Evolutionary conservation across 2,329 filamentous ascomycete genomes (phyloP).

Genomic region (Coniochaeta prunicola): DNA sequence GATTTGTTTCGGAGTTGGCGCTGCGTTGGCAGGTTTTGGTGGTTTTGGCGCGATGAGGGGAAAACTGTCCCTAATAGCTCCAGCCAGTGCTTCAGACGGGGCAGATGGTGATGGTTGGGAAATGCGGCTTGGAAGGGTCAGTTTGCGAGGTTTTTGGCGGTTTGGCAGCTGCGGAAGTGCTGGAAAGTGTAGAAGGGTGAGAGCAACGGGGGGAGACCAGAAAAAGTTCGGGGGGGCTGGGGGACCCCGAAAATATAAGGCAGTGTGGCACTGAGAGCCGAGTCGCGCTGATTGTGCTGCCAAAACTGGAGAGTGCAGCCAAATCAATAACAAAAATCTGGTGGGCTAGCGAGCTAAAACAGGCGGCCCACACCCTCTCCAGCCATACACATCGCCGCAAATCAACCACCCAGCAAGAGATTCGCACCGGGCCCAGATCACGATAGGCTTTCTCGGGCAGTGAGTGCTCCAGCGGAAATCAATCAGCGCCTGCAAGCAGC

Average conservation of each 20-base stretch:
- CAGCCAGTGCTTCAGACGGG: conserved; percentile 10
- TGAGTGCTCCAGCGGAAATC: background rate
- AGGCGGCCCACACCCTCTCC: background rate
- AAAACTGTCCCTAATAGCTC: background rate
- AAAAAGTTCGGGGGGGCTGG: conserved; percentile 18
- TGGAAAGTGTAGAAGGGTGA: conserved; percentile 16
- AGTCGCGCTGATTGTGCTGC: conserved; percentile 15
- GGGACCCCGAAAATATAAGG: conserved; percentile 18
- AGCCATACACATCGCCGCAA: background rate
- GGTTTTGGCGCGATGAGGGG: conserved; percentile 9
- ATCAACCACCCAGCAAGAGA: background rate
- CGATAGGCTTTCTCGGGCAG: background rate
- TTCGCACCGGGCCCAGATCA: background rate
- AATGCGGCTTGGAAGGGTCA: conserved; percentile 12
- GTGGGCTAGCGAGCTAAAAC: conserved; percentile 1
- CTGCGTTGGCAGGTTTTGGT: conserved; percentile 6
- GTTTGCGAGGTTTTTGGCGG: conserved; percentile 4
- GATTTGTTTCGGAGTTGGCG: conserved; percentile 13
- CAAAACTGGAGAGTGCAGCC: background rate
- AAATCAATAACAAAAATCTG: conserved; percentile 6
- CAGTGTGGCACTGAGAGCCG: conserved; percentile 10
- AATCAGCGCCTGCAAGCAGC: background rate
- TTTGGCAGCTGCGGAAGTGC: conserved; percentile 4
- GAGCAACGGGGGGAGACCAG: conserved; percentile 10
- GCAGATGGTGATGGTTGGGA: conserved; percentile 17